These are phyloP conservation scores for Naematelia encephala DNA, from an alignment of 768 basidiomycete genomes.

Conservation along the genomic window DNA sequence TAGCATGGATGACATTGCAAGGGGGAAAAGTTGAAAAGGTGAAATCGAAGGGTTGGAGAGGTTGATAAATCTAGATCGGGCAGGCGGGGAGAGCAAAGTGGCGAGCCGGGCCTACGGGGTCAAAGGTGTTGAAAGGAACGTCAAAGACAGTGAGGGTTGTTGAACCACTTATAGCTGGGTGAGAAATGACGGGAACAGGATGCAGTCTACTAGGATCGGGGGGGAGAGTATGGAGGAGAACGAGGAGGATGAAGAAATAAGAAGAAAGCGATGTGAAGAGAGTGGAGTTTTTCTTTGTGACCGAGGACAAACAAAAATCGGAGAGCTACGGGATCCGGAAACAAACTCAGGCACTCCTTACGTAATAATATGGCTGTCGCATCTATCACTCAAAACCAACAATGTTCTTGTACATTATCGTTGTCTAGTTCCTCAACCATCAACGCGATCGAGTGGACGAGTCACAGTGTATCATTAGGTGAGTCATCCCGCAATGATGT, in stretches of 20 bases:
- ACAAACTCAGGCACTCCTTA: not conserved
- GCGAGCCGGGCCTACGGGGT: not conserved
- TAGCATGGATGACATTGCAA: slow-evolving; percentile 4
- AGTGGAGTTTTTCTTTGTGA: no score
- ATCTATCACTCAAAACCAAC: not conserved
- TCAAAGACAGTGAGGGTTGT: not conserved
- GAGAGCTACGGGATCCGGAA: not conserved
- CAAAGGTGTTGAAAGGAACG: not conserved
- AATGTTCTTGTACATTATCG: not conserved
- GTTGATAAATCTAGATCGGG: slow-evolving; percentile 6
- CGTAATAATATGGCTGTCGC: not conserved
- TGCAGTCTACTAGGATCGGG: not conserved
- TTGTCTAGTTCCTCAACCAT: not conserved
- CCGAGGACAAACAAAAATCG: not conserved
- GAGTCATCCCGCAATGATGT: slow-evolving; percentile 36
- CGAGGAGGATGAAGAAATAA: not conserved
- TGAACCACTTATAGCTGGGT: not conserved
- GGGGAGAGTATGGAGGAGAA: not conserved
- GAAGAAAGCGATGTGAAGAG: slow-evolving; percentile 6
- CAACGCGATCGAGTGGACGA: not conserved
- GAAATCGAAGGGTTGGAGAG: not conserved
- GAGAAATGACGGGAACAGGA: not conserved
- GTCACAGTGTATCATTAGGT: not conserved
- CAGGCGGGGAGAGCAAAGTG: not conserved
- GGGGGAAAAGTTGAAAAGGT: slow-evolving; percentile 1